Percentiles rank a stretch among this genome's conserved stretches.
Evolutionary conservation across 192 early-diverging fungal genomes (phyloP).

Genomic region (Linnemannia zychae): DNA sequence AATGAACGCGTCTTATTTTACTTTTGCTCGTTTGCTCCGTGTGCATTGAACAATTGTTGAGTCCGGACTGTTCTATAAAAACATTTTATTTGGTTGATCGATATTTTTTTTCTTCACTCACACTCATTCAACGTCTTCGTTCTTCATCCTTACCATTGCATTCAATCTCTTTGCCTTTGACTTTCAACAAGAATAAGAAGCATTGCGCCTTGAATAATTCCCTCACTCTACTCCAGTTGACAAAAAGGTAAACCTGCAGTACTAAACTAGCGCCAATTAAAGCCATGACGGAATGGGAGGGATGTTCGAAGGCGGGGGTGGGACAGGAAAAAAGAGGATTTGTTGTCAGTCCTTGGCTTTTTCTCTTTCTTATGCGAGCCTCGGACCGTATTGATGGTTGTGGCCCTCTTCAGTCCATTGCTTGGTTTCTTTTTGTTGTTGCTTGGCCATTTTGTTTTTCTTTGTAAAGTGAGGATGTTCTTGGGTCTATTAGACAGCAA

Average conservation of each 20-base stretch:
- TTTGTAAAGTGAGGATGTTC: neutral
- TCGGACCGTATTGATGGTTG: neutral
- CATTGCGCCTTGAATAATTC: no score
- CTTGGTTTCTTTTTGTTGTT: neutral
- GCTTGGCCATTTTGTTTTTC: neutral
- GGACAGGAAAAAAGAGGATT: neutral
- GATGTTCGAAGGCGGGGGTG: neutral
- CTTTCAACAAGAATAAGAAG: neutral
- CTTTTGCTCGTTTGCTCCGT: constrained; percentile 14
- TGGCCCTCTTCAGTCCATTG: neutral
- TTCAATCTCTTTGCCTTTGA: neutral
- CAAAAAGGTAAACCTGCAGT: no score
- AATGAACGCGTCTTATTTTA: constrained; percentile 8
- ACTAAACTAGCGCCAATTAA: no score
- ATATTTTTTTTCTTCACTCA: neutral
- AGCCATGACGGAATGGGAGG: neutral
- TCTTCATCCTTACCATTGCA: neutral
- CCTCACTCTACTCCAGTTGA: no score
- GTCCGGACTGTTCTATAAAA: neutral
- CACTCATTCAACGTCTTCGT: neutral
- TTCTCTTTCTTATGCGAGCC: neutral
- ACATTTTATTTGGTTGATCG: neutral
- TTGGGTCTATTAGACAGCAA: neutral
- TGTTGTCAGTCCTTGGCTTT: neutral
- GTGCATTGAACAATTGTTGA: constrained; percentile 1